Evolutionary conservation across 1,284 basidiomycete species (phyloP).

Genomic region (Schizopora paradoxa): DNA sequence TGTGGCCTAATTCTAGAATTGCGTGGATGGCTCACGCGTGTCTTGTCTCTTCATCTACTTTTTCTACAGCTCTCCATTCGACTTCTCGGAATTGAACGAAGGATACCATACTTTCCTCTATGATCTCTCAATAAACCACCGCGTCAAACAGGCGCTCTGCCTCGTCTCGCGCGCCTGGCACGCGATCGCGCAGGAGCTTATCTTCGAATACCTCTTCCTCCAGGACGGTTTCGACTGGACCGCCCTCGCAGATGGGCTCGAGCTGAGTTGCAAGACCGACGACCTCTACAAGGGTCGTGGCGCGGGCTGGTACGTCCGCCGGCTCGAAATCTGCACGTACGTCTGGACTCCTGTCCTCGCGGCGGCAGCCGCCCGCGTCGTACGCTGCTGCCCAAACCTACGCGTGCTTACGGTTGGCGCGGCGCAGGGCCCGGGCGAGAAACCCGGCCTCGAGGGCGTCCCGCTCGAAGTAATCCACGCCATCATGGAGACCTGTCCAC

Average conservation of each 20-base stretch:
- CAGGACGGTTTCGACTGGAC: constrained; percentile 12
- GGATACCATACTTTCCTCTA: constrained; percentile 12
- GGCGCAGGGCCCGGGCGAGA: constrained; percentile 4
- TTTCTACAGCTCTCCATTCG: constrained; percentile 13
- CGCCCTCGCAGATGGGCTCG: constrained; percentile 11
- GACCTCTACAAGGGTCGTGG: constrained; percentile 5
- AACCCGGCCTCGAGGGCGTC: too few relatives aligned
- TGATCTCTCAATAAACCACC: constrained; percentile 7
- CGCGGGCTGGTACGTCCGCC: constrained; percentile 13
- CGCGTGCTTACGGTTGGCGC: constrained; percentile 12
- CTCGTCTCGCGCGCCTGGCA: constrained; percentile 12
- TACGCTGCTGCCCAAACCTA: constrained; percentile 15
- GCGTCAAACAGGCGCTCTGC: constrained; percentile 10
- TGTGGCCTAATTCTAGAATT: neutral
- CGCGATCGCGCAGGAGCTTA: constrained; percentile 12
- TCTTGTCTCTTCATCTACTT: neutral
- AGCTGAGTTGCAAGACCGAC: neutral
- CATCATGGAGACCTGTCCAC: constrained; percentile 12
- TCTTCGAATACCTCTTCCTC: constrained; percentile 15
- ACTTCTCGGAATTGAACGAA: constrained; percentile 12
- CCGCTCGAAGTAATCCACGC: constrained; percentile 11
- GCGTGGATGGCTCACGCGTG: neutral
- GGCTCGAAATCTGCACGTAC: constrained; percentile 11
- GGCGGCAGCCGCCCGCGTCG: constrained; percentile 12
- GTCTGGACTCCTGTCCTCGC: constrained; percentile 9